These are phyloP conservation scores for Holtermannia corniformis DNA, from an alignment of 768 basidiomycete genomes.

Conservation along the genomic window DNA sequence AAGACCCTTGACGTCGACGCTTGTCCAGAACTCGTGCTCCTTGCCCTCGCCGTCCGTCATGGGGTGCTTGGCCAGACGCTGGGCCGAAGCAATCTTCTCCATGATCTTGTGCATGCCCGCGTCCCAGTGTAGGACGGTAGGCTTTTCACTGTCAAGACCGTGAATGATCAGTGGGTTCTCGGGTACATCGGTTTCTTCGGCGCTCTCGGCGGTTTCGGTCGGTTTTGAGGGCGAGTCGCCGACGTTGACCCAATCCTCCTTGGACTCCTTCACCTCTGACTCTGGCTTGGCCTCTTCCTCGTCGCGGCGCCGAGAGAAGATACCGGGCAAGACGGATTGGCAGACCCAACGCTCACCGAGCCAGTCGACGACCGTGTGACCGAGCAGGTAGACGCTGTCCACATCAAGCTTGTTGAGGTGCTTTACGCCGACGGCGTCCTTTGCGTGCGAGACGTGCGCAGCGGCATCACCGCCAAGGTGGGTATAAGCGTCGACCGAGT, in stretches of 20 bases:
- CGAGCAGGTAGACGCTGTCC: constrained; percentile 40
- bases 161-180: constrained; percentile 45
- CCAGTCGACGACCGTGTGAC: constrained; percentile 45
- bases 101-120: constrained; percentile 40
- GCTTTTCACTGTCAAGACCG: constrained; percentile 43
- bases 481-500: constrained; percentile 42
- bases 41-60: constrained; percentile 39
- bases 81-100: constrained; percentile 40
- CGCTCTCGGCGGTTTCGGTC: constrained; percentile 1
- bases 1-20: constrained; percentile 45
- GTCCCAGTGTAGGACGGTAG: constrained; percentile 41
- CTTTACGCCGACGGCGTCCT: constrained; percentile 44
- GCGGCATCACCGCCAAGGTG: constrained; percentile 45
- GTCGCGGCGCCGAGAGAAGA: constrained; percentile 38
- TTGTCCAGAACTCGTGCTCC: constrained; percentile 40
- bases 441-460: constrained; percentile 43
- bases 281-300: constrained; percentile 16
- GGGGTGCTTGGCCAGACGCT: constrained; percentile 42
- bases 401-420: constrained; percentile 44
- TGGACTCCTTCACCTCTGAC: constrained; percentile 30
- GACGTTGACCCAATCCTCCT: constrained; percentile 40
- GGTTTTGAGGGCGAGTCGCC: constrained; percentile 15
- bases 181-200: constrained; percentile 16
- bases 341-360: constrained; percentile 45
- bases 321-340: constrained; percentile 45